phyloP scores from a whole-genome alignment of 305 asterid genomes.

The Fraxinus floribunda region DNA sequence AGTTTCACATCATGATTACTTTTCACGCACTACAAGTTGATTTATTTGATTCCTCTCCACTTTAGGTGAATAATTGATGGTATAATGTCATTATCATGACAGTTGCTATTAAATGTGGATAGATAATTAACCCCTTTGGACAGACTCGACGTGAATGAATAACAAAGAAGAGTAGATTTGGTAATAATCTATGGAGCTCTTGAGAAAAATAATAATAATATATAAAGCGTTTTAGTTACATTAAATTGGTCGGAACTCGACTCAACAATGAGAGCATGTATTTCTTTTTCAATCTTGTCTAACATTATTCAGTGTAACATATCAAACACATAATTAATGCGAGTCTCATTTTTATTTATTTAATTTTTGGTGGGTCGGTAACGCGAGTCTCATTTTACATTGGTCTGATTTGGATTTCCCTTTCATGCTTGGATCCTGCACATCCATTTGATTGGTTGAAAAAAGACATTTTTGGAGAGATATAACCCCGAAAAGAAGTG shows the following conservation, averaged over 20 bases:
- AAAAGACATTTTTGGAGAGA: neutral
- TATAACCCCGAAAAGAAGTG: neutral
- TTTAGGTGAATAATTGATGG: neutral
- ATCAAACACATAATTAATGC: neutral
- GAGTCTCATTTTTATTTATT: neutral
- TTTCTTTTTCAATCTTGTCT: neutral
- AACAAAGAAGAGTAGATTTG: neutral
- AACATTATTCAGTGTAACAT: too few relatives aligned
- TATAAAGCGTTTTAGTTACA: neutral
- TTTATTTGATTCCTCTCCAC: neutral
- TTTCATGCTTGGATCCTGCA: neutral
- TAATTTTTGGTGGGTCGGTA: too few relatives aligned
- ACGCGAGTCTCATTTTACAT: too few relatives aligned
- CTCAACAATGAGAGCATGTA: too few relatives aligned
- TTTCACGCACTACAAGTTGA: neutral
- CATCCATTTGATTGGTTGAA: conserved; percentile 5
- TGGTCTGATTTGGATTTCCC: neutral
- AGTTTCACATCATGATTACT: neutral
- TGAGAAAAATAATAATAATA: neutral
- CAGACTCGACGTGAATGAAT: neutral
- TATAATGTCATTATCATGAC: neutral
- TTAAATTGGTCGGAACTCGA: neutral
- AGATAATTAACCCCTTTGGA: neutral
- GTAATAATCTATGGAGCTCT: neutral
- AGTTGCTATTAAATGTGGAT: neutral